These are phyloP conservation scores for Capsicum baccatum DNA, from an alignment of 257 asterid genomes.

Conservation along the genomic window DNA sequence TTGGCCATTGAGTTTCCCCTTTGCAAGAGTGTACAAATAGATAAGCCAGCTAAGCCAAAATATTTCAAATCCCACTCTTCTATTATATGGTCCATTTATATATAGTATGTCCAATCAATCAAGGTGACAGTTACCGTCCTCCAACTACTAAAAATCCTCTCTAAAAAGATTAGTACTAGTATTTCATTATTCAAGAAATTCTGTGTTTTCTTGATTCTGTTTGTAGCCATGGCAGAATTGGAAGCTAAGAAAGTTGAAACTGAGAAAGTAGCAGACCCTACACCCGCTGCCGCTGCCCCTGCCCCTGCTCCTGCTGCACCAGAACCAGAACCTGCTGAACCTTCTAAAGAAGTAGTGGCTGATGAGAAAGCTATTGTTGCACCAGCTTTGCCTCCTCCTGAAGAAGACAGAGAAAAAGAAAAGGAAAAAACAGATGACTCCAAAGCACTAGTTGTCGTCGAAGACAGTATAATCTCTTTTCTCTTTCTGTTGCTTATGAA, in stretches of 20 bases:
- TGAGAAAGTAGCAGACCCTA: not conserved
- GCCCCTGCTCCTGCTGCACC: constrained; percentile 34
- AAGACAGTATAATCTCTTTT: constrained; percentile 42
- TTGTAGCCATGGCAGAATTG: constrained; percentile 59
- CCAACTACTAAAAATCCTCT: constrained; percentile 32
- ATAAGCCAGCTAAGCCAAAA: constrained; percentile 17
- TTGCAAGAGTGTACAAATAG: constrained; percentile 26
- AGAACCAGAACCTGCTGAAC: constrained; percentile 41
- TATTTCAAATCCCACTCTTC: not conserved
- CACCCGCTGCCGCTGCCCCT: constrained; percentile 30
- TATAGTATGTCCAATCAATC: not conserved
- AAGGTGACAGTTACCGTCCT: constrained; percentile 13
- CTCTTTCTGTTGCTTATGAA: not conserved
- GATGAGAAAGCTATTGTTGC: constrained; percentile 73
- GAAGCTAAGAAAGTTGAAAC: constrained; percentile 54
- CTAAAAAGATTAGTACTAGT: not conserved
- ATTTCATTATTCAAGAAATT: not conserved
- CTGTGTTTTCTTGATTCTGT: not conserved
- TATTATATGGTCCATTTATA: not conserved
- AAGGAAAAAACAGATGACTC: constrained; percentile 58
- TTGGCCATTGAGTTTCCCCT: not conserved
- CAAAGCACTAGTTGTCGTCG: constrained; percentile 75
- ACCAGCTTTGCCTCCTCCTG: constrained; percentile 46
- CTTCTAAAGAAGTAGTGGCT: constrained; percentile 64
- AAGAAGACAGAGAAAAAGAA: constrained; percentile 30